Percentiles rank a stretch among this genome's conserved stretches.
Conservation (phyloP, 345 rosid genomes). For the Eucalyptus pauciflora region DNA sequence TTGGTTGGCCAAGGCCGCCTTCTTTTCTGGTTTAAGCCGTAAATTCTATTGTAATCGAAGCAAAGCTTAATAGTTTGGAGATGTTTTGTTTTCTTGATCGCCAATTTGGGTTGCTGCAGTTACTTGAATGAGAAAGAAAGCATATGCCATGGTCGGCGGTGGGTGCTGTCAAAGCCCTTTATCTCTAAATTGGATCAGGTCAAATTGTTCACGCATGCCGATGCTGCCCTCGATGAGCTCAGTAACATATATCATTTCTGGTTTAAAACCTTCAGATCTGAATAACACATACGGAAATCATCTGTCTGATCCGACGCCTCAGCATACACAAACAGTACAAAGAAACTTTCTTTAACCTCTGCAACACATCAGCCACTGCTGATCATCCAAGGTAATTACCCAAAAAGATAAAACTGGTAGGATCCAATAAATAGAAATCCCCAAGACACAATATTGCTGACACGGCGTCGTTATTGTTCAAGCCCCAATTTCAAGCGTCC, state of each 20-base stretch:
- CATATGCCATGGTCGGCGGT: neutral
- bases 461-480: neutral
- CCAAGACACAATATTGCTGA: neutral
- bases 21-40: too few relatives aligned
- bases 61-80: neutral
- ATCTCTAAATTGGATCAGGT: neutral
- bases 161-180: neutral
- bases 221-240: neutral
- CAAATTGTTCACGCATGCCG: neutral
- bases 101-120: neutral
- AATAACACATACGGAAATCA: neutral
- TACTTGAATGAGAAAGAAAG: neutral
- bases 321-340: neutral
- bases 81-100: neutral
- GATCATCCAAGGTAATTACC: neutral
- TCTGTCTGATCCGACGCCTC: neutral
- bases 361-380: neutral
- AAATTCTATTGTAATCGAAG: too few relatives aligned
- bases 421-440: neutral
- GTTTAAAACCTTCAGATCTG: neutral
- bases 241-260: neutral
- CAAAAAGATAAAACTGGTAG: neutral
- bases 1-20: too few relatives aligned
- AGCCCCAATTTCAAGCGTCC: neutral
- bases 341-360: neutral